Conservation (phyloP, 2,329 filamentous ascomycete species). For the Trichoderma harzianum region DNA sequence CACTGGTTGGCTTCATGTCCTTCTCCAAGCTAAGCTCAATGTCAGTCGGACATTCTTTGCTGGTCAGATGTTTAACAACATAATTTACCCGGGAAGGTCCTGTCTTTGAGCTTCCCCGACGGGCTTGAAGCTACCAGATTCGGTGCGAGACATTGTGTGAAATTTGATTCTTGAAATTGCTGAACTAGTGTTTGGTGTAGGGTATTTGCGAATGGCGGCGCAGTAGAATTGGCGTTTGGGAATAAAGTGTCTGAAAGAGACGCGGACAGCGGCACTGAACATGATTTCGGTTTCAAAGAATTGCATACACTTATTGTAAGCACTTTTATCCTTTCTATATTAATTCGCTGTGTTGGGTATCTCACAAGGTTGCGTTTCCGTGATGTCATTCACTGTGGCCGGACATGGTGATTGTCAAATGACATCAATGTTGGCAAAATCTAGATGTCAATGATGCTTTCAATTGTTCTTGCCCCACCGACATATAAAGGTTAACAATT, state of each 20-base stretch:
- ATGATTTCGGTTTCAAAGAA: too few species aligned
- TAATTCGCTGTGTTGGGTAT: too few species aligned
- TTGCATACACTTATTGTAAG: too few species aligned
- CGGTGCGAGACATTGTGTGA: conserved; percentile 16
- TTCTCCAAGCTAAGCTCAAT: too few species aligned
- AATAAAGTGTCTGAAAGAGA: neutral
- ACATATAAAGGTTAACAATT: neutral
- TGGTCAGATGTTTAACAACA: too few species aligned
- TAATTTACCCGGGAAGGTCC: too few species aligned
- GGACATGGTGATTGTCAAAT: neutral
- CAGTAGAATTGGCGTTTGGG: neutral
- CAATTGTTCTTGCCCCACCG: neutral
- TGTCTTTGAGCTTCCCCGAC: conserved; percentile 35
- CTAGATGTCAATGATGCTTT: neutral
- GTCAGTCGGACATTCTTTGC: too few species aligned
- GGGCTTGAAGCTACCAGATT: conserved; percentile 21
- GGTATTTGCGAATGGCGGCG: neutral
- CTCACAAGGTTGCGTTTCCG: conserved; percentile 6
- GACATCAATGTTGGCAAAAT: neutral
- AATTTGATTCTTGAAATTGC: conserved; percentile 21
- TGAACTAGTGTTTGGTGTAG: neutral
- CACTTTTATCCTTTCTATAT: too few species aligned
- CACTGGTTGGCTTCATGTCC: conserved; percentile 38
- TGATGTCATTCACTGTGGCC: neutral
- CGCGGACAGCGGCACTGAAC: neutral